Percentiles rank a stretch among this genome's conserved stretches.
phyloP scores from a whole-genome alignment of 257 asterid genomes.

The Buddleja alternifolia region DNA sequence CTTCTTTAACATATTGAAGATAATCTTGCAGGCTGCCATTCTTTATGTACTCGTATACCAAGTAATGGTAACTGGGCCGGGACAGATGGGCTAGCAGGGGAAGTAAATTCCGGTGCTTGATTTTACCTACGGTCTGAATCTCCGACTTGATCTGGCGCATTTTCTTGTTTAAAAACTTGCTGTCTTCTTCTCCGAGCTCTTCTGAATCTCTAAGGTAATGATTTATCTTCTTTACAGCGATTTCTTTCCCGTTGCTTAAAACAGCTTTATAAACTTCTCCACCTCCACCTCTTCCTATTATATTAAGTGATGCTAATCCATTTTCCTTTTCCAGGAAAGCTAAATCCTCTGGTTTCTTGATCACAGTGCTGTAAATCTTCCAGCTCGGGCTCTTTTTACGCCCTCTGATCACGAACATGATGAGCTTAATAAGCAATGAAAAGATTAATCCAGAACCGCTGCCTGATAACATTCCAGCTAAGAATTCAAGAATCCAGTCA shows the following conservation, averaged over 20 bases:
- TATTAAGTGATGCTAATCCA: conserved; percentile 37
- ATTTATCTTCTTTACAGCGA: too few relatives aligned
- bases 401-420: conserved; percentile 27
- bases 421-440: conserved; percentile 32
- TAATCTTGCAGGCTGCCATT: conserved; percentile 55
- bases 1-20: conserved; percentile 34
- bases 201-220: too few relatives aligned
- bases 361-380: conserved; percentile 50
- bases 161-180: conserved; percentile 40
- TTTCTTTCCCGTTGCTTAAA: conserved; percentile 1
- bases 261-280: conserved; percentile 40
- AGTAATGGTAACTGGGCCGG: not conserved
- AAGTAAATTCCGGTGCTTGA: not conserved
- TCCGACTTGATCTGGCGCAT: conserved; percentile 58
- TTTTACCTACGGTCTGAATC: conserved; percentile 47
- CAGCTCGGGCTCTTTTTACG: conserved; percentile 27
- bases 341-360: conserved; percentile 54
- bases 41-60: conserved; percentile 44
- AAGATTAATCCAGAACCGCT: conserved; percentile 34
- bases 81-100: not conserved
- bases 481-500: conserved; percentile 44
- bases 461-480: conserved; percentile 46
- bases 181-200: not conserved
- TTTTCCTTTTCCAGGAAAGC: conserved; percentile 51
- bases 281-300: conserved; percentile 56